These are phyloP conservation scores for Gardenia jasminoides DNA, from an alignment of 257 asterid genomes.

Conservation along the genomic window DNA sequence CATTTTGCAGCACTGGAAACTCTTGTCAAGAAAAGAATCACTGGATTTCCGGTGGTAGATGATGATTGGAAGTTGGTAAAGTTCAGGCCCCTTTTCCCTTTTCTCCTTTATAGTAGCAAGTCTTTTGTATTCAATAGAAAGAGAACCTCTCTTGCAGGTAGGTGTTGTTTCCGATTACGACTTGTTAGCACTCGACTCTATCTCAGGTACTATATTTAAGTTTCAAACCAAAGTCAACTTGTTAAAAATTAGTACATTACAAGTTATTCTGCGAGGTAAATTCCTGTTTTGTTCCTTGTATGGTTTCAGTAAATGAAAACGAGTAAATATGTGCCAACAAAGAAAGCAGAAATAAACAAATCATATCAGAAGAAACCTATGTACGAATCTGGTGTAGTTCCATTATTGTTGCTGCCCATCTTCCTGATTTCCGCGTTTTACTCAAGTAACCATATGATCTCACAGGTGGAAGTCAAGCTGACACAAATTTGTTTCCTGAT, in stretches of 20 bases:
- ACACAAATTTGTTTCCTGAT: conserved; percentile 75
- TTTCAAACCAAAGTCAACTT: neutral
- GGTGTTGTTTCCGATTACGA: conserved; percentile 96
- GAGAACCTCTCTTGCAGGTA: conserved; percentile 45
- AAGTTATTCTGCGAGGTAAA: neutral
- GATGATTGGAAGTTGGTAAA: conserved; percentile 91
- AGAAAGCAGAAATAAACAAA: neutral
- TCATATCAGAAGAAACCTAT: neutral
- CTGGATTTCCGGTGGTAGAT: conserved; percentile 93
- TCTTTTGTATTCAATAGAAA: neutral
- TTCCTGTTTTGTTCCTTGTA: no score
- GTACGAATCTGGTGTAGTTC: neutral
- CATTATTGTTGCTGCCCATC: neutral
- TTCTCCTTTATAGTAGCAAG: neutral
- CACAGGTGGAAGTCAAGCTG: conserved; percentile 68
- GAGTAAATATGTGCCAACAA: neutral
- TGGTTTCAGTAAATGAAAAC: neutral
- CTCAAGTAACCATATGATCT: neutral
- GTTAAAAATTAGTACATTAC: neutral
- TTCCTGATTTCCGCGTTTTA: conserved; percentile 5
- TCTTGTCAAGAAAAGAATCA: conserved; percentile 78
- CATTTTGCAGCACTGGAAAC: conserved; percentile 62
- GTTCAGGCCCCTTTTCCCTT: conserved; percentile 2
- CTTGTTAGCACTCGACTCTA: conserved; percentile 77
- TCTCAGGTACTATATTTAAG: conserved; percentile 59